Conservation (phyloP, 169 alveolate genomes). For the Cryptosporidium sp. region DNA sequence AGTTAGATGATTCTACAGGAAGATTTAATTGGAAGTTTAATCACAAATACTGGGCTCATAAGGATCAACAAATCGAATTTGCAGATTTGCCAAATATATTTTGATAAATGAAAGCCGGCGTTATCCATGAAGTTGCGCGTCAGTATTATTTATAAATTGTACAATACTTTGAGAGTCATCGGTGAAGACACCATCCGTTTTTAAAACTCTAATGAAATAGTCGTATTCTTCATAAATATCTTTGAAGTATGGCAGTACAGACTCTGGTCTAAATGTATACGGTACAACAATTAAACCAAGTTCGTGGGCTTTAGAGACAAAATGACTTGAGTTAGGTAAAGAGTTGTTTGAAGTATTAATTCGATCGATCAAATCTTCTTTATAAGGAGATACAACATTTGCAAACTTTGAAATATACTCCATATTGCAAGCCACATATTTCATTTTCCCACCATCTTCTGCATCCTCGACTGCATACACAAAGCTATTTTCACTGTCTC, state of each 20-base stretch:
- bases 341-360: not conserved
- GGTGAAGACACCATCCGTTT: constrained; percentile 50
- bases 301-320: constrained; percentile 30
- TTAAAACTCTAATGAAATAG: constrained; percentile 6
- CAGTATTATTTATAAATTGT: not conserved
- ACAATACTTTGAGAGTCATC: constrained; percentile 48
- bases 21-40: constrained; percentile 51
- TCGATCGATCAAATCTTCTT: constrained; percentile 20
- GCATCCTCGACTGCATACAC: constrained; percentile 45
- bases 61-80: constrained; percentile 43
- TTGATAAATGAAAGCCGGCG: not conserved
- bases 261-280: constrained; percentile 70
- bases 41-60: constrained; percentile 66
- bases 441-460: not conserved
- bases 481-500: constrained; percentile 26
- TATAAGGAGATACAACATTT: constrained; percentile 52
- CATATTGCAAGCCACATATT: constrained; percentile 16
- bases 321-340: constrained; percentile 31
- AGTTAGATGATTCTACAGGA: constrained; percentile 21
- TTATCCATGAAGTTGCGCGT: not conserved
- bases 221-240: constrained; percentile 40
- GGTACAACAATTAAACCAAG: constrained; percentile 53
- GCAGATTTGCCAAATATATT: constrained; percentile 64
- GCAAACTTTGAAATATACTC: constrained; percentile 52
- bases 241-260: constrained; percentile 17